Conservation (phyloP, 2,329 filamentous ascomycete genomes). For the Nemania bipapillata region DNA sequence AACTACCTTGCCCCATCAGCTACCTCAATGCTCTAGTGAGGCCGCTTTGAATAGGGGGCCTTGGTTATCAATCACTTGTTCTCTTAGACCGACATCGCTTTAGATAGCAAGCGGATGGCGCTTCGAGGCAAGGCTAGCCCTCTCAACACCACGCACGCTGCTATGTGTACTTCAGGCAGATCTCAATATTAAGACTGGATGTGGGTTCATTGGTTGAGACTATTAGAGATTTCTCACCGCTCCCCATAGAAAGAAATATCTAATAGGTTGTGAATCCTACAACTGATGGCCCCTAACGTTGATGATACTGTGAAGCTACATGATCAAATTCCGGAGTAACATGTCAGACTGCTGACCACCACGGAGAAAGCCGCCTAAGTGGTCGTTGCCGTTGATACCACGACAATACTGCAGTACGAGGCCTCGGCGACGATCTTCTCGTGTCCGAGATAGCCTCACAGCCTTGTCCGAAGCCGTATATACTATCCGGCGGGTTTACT, state of each 20-base stretch:
- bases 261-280: not conserved
- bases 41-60: not conserved
- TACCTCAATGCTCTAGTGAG: not conserved
- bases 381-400: not conserved
- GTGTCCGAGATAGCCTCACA: constrained; percentile 23
- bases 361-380: constrained; percentile 1
- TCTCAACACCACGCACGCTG: not conserved
- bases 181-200: not conserved
- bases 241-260: not conserved
- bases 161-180: not conserved
- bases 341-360: constrained; percentile 1
- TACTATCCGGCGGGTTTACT: constrained; percentile 1
- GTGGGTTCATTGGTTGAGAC: not conserved
- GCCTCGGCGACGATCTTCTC: constrained; percentile 31
- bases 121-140: not conserved
- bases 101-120: not conserved
- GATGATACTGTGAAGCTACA: not conserved
- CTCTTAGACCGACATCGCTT: not conserved
- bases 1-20: not conserved
- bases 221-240: not conserved
- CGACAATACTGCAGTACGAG: not conserved
- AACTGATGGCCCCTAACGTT: not conserved
- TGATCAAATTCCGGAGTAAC: not conserved
- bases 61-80: not conserved
- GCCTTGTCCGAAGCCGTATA: constrained; percentile 13